A percentile compares a stretch with the other conserved stretches of the same genome.
phyloP scores from a whole-genome alignment of 1,139 yeast genomes.

The Geotrichum aggregatum region DNA sequence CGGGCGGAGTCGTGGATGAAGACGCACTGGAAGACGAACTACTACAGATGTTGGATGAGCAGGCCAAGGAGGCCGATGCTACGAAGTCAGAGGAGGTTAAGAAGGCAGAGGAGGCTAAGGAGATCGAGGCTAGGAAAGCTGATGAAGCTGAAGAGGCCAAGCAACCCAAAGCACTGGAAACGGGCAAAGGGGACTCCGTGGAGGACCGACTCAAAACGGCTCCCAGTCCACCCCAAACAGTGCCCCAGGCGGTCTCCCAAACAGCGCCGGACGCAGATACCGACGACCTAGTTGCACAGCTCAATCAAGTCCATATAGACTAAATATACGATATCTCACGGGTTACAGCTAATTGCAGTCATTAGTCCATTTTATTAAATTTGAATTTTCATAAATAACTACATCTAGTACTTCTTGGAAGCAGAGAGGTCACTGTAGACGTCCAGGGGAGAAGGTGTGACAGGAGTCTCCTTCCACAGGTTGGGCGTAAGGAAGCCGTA shows the following conservation, averaged over 20 bases:
- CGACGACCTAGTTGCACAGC: slow-evolving; percentile 11
- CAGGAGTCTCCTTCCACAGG: slow-evolving; percentile 89
- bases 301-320: slow-evolving; percentile 5
- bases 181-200: not conserved
- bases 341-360: not conserved
- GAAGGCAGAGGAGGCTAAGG: not conserved
- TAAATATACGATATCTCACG: slow-evolving; percentile 2
- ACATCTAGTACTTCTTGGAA: slow-evolving; percentile 20
- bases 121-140: not conserved
- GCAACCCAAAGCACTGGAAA: too few species aligned
- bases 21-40: slow-evolving; percentile 35
- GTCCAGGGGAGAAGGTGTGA: slow-evolving; percentile 91
- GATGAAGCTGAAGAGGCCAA: too few species aligned
- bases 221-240: slow-evolving; percentile 6
- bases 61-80: slow-evolving; percentile 11
- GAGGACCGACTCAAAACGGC: slow-evolving; percentile 10
- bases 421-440: slow-evolving; percentile 51
- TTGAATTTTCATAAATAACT: slow-evolving; percentile 1
- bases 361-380: not conserved
- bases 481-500: slow-evolving; percentile 99
- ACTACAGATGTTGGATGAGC: slow-evolving; percentile 24
- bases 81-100: not conserved
- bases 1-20: slow-evolving; percentile 28
- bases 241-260: not conserved
- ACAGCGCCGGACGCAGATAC: not conserved